phyloP scores from a whole-genome alignment of 768 basidiomycete genomes.

The Dioszegia hungarica region DNA sequence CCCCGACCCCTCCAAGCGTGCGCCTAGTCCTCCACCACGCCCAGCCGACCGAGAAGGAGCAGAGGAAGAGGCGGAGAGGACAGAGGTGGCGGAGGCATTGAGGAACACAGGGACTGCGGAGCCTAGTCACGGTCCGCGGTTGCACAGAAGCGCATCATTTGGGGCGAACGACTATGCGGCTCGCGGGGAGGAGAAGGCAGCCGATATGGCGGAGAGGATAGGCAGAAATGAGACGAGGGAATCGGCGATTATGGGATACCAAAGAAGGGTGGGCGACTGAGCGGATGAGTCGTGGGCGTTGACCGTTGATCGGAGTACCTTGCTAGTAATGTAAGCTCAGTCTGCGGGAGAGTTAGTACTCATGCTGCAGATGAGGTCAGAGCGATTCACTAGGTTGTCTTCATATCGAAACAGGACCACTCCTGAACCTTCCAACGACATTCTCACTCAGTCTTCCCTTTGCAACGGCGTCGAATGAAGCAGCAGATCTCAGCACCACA shows the following conservation, averaged over 20 bases:
- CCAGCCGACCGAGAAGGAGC: background rate
- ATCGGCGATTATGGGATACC: slow-evolving; percentile 2
- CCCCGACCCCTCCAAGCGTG: background rate
- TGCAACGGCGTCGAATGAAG: too few species aligned
- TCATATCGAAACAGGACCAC: too few species aligned
- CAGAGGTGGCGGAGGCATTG: too few species aligned
- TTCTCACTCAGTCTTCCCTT: too few species aligned
- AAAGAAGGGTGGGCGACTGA: background rate
- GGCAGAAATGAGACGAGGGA: background rate
- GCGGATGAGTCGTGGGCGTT: background rate
- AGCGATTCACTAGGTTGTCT: too few species aligned
- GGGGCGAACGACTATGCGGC: background rate
- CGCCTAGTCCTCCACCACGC: slow-evolving; percentile 2
- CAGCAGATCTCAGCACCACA: too few species aligned
- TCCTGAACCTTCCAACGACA: too few species aligned
- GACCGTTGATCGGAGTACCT: background rate
- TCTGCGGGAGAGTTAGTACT: too few species aligned
- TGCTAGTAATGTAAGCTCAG: background rate
- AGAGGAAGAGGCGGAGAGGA: slow-evolving; percentile 3
- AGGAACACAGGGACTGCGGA: too few species aligned
- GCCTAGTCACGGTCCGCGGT: background rate
- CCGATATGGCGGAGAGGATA: background rate
- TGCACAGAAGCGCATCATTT: background rate
- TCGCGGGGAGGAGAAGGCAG: background rate
- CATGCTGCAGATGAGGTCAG: too few species aligned